Percentiles rank a stretch among this genome's conserved stretches.
Evolutionary conservation across 805 yeast species (phyloP).

Genomic region (Clavispora phyllophila): DNA sequence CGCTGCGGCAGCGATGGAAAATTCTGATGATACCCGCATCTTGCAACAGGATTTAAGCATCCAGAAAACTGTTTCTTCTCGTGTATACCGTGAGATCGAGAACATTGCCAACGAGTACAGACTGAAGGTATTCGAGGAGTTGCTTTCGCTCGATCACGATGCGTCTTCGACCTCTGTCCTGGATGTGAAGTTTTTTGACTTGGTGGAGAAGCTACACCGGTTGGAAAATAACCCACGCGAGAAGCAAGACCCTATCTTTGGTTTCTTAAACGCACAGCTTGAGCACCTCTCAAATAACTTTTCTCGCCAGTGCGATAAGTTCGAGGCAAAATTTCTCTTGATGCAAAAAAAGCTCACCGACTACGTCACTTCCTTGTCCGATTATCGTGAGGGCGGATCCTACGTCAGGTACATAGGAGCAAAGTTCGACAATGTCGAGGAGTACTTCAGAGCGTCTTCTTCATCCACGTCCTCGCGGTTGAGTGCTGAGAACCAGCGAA

Average conservation of each 20-base stretch:
- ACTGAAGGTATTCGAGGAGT: constrained; percentile 30
- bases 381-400: constrained; percentile 30
- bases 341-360: constrained; percentile 36
- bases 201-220: constrained; percentile 37
- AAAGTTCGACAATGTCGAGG: constrained; percentile 33
- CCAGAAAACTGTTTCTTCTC: constrained; percentile 26
- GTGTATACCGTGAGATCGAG: constrained; percentile 29
- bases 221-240: constrained; percentile 16
- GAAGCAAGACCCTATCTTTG: constrained; percentile 23
- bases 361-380: constrained; percentile 29
- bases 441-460: constrained; percentile 27
- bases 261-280: constrained; percentile 32
- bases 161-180: constrained; percentile 9
- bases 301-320: constrained; percentile 31
- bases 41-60: constrained; percentile 22
- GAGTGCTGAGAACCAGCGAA: constrained; percentile 22
- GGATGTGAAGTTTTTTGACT: constrained; percentile 31
- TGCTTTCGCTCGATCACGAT: constrained; percentile 36
- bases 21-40: constrained; percentile 6
- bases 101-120: constrained; percentile 31
- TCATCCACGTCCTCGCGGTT: constrained; percentile 18
- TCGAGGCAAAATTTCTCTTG: constrained; percentile 28
- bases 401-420: constrained; percentile 34
- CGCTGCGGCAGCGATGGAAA: constrained; percentile 4
- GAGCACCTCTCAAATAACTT: constrained; percentile 27